Evolutionary conservation across 441 rosid genomes (phyloP).

Genomic region (Mallotus japonicus): DNA sequence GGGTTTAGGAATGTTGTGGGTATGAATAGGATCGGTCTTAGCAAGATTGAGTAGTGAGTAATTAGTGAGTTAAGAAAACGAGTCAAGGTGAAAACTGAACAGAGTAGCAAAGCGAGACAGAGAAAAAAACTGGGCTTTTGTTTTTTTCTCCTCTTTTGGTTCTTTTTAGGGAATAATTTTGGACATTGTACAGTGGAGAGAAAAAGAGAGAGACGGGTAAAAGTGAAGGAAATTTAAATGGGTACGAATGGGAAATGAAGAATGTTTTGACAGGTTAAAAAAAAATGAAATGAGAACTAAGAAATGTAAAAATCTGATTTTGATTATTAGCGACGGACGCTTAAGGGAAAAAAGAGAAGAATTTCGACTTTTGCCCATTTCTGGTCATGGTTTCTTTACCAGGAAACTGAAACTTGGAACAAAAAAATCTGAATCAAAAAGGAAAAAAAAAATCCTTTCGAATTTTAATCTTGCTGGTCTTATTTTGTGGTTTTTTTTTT

Average conservation of each 20-base stretch:
- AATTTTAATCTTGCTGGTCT: slow-evolving; percentile 11
- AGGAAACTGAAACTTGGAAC: slow-evolving; percentile 16
- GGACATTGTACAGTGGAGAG: slow-evolving; percentile 62
- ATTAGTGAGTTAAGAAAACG: background rate
- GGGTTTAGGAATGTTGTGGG: slow-evolving; percentile 50
- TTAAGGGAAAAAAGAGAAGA: background rate
- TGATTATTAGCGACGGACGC: background rate
- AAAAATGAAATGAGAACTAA: background rate
- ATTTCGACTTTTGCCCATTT: slow-evolving; percentile 18
- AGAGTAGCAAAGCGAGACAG: slow-evolving; percentile 1
- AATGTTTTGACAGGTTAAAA: slow-evolving; percentile 11
- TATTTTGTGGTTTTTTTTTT: background rate
- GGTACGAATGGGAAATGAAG: background rate
- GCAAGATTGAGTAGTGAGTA: slow-evolving; percentile 49
- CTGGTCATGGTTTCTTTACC: slow-evolving; percentile 21
- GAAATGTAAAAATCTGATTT: background rate
- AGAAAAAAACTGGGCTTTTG: slow-evolving; percentile 20
- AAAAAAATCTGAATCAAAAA: slow-evolving; percentile 8
- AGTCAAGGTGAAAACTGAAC: slow-evolving; percentile 12
- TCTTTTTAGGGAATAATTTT: slow-evolving; percentile 45
- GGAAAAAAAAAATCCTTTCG: background rate
- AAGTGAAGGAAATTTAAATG: background rate
- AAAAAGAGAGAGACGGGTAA: slow-evolving; percentile 6
- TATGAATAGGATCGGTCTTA: slow-evolving; percentile 48
- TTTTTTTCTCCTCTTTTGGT: slow-evolving; percentile 31